A percentile compares a stretch with the other conserved stretches of the same genome.
phyloP scores from a whole-genome alignment of 768 basidiomycete species.

The Postia placenta region DNA sequence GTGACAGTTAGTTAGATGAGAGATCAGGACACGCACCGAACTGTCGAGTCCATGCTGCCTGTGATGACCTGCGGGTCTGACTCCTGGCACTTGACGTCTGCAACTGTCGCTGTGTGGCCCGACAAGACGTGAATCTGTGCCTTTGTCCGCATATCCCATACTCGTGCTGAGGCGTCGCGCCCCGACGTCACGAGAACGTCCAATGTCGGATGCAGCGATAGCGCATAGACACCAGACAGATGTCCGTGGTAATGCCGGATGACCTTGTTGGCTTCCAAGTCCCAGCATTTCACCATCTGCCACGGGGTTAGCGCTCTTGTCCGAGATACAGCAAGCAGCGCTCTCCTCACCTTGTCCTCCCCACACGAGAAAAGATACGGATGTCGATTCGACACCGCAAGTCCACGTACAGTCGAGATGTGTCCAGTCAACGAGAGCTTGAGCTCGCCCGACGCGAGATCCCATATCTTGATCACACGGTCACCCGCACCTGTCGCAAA shows the following conservation, averaged over 20 bases:
- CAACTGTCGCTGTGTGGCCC: constrained; percentile 93
- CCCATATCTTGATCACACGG: constrained; percentile 98
- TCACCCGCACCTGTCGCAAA: constrained; percentile 98
- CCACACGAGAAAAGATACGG: constrained; percentile 97
- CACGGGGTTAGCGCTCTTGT: not conserved
- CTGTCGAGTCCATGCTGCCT: constrained; percentile 96
- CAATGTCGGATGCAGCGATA: constrained; percentile 90
- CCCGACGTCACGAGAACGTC: constrained; percentile 94
- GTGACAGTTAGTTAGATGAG: too few species aligned
- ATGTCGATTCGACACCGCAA: constrained; percentile 89
- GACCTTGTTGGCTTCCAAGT: constrained; percentile 97
- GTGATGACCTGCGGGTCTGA: constrained; percentile 98
- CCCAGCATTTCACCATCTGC: constrained; percentile 99
- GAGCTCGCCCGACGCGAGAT: constrained; percentile 93
- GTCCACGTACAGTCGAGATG: constrained; percentile 91
- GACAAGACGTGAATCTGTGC: constrained; percentile 90
- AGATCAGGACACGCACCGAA: constrained; percentile 56
- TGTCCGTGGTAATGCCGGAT: constrained; percentile 99
- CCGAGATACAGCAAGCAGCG: not conserved
- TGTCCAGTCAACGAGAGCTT: constrained; percentile 97
- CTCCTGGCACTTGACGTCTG: constrained; percentile 94
- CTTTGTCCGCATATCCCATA: constrained; percentile 99
- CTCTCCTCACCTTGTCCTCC: constrained; percentile 84
- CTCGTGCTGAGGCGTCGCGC: constrained; percentile 92
- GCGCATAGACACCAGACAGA: constrained; percentile 92